Conservation (phyloP, 2,329 filamentous ascomycete genomes). For the Curvularia verruculosa region DNA sequence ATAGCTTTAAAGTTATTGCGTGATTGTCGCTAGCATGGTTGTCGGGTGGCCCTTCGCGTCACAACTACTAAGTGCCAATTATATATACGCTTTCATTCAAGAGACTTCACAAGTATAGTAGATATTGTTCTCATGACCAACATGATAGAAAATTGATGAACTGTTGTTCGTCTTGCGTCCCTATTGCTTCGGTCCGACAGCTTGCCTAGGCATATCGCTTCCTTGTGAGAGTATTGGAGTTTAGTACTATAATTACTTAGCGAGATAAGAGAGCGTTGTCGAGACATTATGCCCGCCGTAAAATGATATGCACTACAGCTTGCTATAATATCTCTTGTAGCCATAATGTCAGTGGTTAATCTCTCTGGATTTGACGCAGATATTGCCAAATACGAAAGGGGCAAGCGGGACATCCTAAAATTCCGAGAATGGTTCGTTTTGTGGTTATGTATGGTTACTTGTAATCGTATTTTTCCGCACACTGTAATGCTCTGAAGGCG, state of each 20-base stretch:
- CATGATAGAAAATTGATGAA: background rate
- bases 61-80: too few relatives aligned
- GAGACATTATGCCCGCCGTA: background rate
- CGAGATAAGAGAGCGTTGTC: background rate
- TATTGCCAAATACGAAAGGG: background rate
- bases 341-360: background rate
- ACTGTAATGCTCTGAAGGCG: background rate
- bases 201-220: background rate
- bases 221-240: background rate
- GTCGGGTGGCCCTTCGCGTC: background rate
- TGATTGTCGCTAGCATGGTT: background rate
- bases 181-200: background rate
- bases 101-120: background rate
- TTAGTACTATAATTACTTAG: background rate
- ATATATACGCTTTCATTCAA: background rate
- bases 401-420: background rate
- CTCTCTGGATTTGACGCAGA: background rate
- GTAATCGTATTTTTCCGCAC: too few relatives aligned
- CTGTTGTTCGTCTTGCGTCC: background rate
- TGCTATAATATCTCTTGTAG: background rate
- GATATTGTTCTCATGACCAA: background rate
- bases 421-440: background rate
- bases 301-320: background rate
- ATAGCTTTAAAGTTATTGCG: background rate
- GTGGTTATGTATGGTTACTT: background rate